Evolutionary conservation across 1,284 basidiomycete genomes (phyloP).

Genomic region (Cryptococcus sp.): DNA sequence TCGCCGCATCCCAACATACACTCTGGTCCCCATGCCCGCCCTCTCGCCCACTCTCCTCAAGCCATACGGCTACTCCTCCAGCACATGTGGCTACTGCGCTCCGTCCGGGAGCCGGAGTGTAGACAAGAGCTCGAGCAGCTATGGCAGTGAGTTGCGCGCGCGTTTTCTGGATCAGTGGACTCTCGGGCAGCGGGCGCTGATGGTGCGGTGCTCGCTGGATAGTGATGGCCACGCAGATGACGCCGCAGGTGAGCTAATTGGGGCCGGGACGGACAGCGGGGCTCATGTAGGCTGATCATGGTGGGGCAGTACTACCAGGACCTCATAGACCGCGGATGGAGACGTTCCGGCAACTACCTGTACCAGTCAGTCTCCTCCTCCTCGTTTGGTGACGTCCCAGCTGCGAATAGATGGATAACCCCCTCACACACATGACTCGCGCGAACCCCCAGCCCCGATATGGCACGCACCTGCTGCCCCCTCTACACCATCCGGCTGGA

Average conservation of each 20-base stretch:
- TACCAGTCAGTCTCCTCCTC: constrained; percentile 38
- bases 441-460: constrained; percentile 67
- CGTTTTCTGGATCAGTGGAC: neutral
- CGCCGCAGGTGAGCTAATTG: neutral
- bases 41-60: constrained; percentile 30
- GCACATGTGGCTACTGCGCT: constrained; percentile 54
- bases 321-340: constrained; percentile 84
- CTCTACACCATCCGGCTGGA: constrained; percentile 92
- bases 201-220: neutral
- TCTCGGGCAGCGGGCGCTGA: neutral
- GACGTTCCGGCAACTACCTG: constrained; percentile 74
- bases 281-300: neutral
- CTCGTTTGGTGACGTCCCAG: neutral
- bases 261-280: neutral
- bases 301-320: constrained; percentile 48
- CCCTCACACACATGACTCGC: neutral
- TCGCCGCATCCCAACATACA: neutral
- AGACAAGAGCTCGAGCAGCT: constrained; percentile 42
- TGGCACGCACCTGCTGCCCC: constrained; percentile 79
- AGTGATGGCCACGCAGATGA: constrained; percentile 15
- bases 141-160: constrained; percentile 46
- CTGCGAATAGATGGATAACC: neutral
- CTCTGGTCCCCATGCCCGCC: neutral
- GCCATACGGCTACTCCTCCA: constrained; percentile 39
- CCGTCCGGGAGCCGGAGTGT: constrained; percentile 39